phyloP scores from a whole-genome alignment of 352 stramenopile genomes.

The Pythium utonaiense region DNA sequence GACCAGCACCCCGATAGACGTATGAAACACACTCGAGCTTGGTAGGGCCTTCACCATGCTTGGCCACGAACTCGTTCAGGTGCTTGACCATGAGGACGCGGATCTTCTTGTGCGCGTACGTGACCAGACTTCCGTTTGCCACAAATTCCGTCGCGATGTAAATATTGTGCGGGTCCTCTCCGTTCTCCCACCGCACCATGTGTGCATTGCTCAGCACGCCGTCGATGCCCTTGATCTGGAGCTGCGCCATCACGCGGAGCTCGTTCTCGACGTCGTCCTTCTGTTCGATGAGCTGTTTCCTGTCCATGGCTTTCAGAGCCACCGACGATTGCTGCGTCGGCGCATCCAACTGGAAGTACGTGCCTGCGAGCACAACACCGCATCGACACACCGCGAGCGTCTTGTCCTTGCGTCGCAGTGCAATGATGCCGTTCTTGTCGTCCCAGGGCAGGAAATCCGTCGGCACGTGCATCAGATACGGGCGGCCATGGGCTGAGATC shows the following conservation, averaged over 20 bases:
- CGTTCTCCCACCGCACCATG: constrained; percentile 79
- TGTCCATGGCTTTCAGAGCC: constrained; percentile 83
- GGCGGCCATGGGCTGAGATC: constrained; percentile 36
- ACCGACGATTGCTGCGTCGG: constrained; percentile 54
- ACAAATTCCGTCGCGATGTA: constrained; percentile 85
- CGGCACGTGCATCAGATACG: constrained; percentile 65
- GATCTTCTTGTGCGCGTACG: constrained; percentile 69
- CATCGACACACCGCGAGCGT: constrained; percentile 75
- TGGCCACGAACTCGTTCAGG: constrained; percentile 62
- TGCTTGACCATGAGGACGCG: constrained; percentile 65
- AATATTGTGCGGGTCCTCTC: constrained; percentile 63
- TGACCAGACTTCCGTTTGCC: constrained; percentile 70
- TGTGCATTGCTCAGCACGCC: constrained; percentile 62
- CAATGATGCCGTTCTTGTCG: constrained; percentile 56
- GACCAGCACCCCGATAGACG: constrained; percentile 62
- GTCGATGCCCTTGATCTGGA: constrained; percentile 75
- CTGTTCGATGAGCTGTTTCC: constrained; percentile 59
- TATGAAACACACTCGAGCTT: constrained; percentile 82
- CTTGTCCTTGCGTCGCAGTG: constrained; percentile 59
- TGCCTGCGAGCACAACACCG: constrained; percentile 71
- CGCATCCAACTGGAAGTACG: constrained; percentile 61
- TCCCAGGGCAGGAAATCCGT: constrained; percentile 70
- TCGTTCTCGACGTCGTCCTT: constrained; percentile 81
- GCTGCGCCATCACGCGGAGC: constrained; percentile 71
- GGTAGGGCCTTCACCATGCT: constrained; percentile 50